Base-by-base conservation (phyloP, 495 filamentous ascomycete genomes). In the Hyaloscypha hepaticicola region DNA sequence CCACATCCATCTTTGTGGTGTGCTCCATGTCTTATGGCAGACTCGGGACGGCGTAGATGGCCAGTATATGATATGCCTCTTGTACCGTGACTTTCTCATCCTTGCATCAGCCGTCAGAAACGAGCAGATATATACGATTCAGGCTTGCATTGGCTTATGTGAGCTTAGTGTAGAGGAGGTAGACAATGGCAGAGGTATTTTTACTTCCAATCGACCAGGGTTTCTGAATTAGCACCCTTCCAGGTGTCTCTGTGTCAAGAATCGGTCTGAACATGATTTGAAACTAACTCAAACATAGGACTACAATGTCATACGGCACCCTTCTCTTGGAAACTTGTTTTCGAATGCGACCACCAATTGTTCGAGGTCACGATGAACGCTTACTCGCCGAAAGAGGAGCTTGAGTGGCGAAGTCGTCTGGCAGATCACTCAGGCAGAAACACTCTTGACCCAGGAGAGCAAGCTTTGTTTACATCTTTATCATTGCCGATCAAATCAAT, bases 241-340 rank as follows among this genome's bases (percentile, higher is more conserved):
- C 21, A 21, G n/a, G 22, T 9, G 50, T 24, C 50, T 25, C 25
- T 26, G 3, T 9, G 6, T 4, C 12, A 4, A 16, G 16, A 8
- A 0, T 45, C 38, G 12, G 11, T 45, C 38, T 4, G 0, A 16
- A 16, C 19, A 16, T 4, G 6, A 16, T 45, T 45, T 9, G 19
- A 26, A 55, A 33, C 16, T 58, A 21, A 58, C 56, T 26, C 11
- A 26, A 19, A 33, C 7, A 55, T 66, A 96, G 93, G 93, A 2
- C 75, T 97, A 7, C 90, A 89, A 77, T 97, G 92, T 72, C 85
- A 94, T 70, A 90, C 87, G 22, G 92, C 90, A 24, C 85, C 88
- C 14, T 91, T 91, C 73, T 93, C 92, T 2, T 98, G 93, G 94
- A 99, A 97, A 73, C 72, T 97, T n/a, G 79, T 90, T 19, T 97